Base-by-base conservation (phyloP, 805 yeast species). In the Scheffersomyces stipitis region DNA sequence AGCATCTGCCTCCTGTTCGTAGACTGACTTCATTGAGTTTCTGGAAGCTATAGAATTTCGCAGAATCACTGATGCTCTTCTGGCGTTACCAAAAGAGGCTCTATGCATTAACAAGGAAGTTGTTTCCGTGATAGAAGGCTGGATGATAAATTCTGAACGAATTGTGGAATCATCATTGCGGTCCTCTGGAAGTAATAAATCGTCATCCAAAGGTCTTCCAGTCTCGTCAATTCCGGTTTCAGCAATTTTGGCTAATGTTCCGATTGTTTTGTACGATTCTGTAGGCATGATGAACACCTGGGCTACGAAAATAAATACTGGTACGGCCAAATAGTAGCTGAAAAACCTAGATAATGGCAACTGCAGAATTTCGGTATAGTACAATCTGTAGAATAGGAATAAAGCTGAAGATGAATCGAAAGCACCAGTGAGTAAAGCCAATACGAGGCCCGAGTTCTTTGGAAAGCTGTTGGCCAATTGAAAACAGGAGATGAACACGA, bases 381-480 rank as follows among this genome's bases (percentile, higher is more conserved):
- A 51, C 13, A 88, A 42, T 49, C 96, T 68, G 65, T 89, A 91
- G 8, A 76, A 49, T 48, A 88, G 68, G 54, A 90, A 90, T 31
- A 90, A 73, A 0, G 96, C 96, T n/a, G 95, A 80, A 1, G 96
- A 86, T 0, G 96, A 75, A 60, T 91, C 97, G 55, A 90, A 89
- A 0, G 96, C 89, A n/a, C 97, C 97, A 0, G 96, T 56, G 46
- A 56, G 52, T 24, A 56, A 45, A 14, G 62, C 62, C 54, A 56
- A 51, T 15, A 56, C 46, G 34, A 56, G 46, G n/a, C 62, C 62
- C 30, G 59, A 54, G 51, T 54, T 55, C 35, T 47, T 49, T 30
- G 62, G 62, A 44, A 56, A 56, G 28, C 58, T 52, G 56, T 89
- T 90, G 5, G 96, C 86, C 56, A 90, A 69, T 54, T 90, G 97